Conservation (phyloP, 257 asterid species). For the Nyctanthes arbortristis region DNA sequence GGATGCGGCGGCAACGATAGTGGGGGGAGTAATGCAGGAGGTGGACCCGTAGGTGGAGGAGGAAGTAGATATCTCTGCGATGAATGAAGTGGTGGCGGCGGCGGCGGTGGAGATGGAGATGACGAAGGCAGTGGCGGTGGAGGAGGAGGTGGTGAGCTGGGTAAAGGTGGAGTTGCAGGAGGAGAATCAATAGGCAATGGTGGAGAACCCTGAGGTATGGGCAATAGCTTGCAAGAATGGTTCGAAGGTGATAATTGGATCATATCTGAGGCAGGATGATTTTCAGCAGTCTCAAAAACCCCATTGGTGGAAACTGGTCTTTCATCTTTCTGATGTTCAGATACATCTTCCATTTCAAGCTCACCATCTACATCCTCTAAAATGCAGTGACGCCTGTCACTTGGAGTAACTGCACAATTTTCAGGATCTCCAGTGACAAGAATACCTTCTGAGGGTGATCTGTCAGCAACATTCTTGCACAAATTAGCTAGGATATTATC, state of each 20-base stretch:
- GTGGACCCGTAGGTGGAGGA: slow-evolving; percentile 51
- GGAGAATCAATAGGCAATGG: slow-evolving; percentile 84
- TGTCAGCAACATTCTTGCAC: slow-evolving; percentile 39
- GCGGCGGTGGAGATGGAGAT: slow-evolving; percentile 42
- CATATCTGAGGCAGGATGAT: slow-evolving; percentile 33
- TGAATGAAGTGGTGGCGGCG: slow-evolving; percentile 45
- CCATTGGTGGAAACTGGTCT: slow-evolving; percentile 33
- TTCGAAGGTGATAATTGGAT: slow-evolving; percentile 39
- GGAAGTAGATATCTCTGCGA: slow-evolving; percentile 47
- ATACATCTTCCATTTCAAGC: slow-evolving; percentile 99
- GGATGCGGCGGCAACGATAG: slow-evolving; percentile 63
- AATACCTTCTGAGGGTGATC: slow-evolving; percentile 46
- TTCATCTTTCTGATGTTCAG: slow-evolving; percentile 74
- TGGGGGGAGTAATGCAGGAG: slow-evolving; percentile 53
- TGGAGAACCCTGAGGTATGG: slow-evolving; percentile 83
- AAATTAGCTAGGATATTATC: slow-evolving; percentile 40
- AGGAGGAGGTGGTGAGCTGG: slow-evolving; percentile 44
- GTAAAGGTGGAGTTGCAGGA: slow-evolving; percentile 46
- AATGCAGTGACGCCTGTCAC: slow-evolving; percentile 75
- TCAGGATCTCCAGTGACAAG: slow-evolving; percentile 58
- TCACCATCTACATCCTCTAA: slow-evolving; percentile 96
- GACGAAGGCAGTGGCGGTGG: slow-evolving; percentile 36
- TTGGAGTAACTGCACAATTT: slow-evolving; percentile 55
- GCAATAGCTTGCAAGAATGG: slow-evolving; percentile 38
- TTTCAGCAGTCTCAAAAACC: slow-evolving; percentile 25